phyloP scores from a whole-genome alignment of 208 protist genomes.

The Leishmania mexicana region DNA sequence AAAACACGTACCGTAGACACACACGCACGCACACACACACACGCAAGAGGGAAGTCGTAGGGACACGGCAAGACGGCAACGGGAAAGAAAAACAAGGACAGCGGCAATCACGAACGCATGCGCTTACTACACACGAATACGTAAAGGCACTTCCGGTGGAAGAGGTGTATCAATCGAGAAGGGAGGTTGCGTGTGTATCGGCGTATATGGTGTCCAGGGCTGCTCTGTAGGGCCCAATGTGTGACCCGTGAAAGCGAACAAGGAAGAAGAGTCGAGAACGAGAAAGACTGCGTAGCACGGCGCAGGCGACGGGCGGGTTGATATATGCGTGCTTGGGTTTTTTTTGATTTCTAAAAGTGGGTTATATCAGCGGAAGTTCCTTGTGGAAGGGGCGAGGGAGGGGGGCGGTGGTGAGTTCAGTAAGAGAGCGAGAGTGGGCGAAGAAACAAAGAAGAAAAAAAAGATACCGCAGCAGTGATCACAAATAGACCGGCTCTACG shows the following conservation, averaged over 20 bases:
- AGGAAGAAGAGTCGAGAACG: background rate
- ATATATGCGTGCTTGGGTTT: background rate
- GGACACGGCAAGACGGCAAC: background rate
- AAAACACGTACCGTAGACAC: background rate
- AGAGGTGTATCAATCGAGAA: background rate
- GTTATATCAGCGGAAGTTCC: background rate
- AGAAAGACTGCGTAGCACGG: background rate
- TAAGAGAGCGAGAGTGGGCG: background rate
- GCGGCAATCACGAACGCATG: background rate
- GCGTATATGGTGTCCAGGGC: background rate
- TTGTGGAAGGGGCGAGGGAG: background rate
- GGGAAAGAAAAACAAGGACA: background rate
- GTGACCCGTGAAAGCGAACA: background rate
- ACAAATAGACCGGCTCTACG: background rate
- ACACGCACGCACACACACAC: background rate
- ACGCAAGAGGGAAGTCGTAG: background rate
- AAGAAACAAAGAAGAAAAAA: background rate
- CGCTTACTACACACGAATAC: background rate
- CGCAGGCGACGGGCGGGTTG: background rate
- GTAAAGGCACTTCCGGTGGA: background rate
- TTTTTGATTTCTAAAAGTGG: background rate
- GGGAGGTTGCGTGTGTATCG: background rate
- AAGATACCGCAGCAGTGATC: conserved; percentile 1
- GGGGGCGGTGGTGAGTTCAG: background rate
- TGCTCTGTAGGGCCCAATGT: background rate